phyloP scores from a whole-genome alignment of 1,139 yeast species.

The Kurtzmaniella quercitrusa region DNA sequence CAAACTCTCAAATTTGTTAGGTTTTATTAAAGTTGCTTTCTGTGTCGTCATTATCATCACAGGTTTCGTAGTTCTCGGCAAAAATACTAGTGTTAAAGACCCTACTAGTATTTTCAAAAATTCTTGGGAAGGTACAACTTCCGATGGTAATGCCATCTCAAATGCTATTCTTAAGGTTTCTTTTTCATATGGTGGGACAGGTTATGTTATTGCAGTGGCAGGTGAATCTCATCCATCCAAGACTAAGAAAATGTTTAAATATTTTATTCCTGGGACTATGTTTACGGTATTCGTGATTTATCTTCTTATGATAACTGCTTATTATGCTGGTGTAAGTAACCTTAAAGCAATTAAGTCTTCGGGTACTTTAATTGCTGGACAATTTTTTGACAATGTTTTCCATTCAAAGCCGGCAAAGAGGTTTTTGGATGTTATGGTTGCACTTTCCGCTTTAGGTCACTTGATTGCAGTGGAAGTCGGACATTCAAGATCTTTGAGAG shows the following conservation, averaged over 20 bases:
- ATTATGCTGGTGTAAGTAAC: conserved; percentile 29
- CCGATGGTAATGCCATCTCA: conserved; percentile 37
- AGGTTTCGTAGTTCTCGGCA: conserved; percentile 38
- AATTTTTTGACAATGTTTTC: conserved; percentile 31
- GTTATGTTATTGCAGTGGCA: conserved; percentile 35
- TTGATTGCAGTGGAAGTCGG: conserved; percentile 35
- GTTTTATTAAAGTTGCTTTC: conserved; percentile 35
- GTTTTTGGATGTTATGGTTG: conserved; percentile 34
- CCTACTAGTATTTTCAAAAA: conserved; percentile 30
- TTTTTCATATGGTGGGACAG: conserved; percentile 38
- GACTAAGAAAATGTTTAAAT: conserved; percentile 26
- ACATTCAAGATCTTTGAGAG: conserved; percentile 39
- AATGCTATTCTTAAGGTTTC: conserved; percentile 40
- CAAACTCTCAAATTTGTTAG: conserved; percentile 30
- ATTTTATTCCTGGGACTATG: conserved; percentile 31
- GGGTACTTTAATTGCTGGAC: conserved; percentile 28
- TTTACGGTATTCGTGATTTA: conserved; percentile 30
- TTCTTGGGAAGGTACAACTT: conserved; percentile 38
- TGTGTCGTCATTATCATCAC: conserved; percentile 30
- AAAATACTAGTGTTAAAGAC: conserved; percentile 29
- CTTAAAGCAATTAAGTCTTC: conserved; percentile 26
- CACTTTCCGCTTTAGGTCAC: conserved; percentile 41
- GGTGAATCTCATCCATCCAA: conserved; percentile 31
- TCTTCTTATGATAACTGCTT: conserved; percentile 32
- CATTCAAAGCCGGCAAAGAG: conserved; percentile 26